A percentile compares a stretch with the other conserved stretches of the same genome.
phyloP scores from a whole-genome alignment of 179 eudicot genomes.

The Vitellaria paradoxa region DNA sequence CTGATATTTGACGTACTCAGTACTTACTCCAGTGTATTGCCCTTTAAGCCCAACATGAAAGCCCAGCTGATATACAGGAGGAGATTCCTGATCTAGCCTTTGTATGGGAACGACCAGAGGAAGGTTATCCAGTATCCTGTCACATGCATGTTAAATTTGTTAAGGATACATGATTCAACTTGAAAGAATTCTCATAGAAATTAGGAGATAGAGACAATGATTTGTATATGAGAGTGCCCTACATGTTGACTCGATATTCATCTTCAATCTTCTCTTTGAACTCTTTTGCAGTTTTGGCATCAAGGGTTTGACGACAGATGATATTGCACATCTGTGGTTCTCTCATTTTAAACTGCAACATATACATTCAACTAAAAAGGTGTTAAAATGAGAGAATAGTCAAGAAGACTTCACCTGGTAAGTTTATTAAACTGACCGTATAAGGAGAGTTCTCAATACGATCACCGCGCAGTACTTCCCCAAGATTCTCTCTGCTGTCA shows the following conservation, averaged over 20 bases:
- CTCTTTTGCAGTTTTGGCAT: constrained; percentile 56
- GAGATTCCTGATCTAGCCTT: constrained; percentile 50
- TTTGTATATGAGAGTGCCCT: constrained; percentile 15
- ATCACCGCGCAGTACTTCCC: constrained; percentile 88
- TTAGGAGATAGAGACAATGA: background rate
- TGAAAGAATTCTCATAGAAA: background rate
- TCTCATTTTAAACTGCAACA: constrained; percentile 70
- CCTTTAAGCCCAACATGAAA: constrained; percentile 70
- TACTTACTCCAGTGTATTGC: constrained; percentile 51
- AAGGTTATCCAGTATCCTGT: constrained; percentile 84
- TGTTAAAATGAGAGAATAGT: background rate
- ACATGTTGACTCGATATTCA: constrained; percentile 81
- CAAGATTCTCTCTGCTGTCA: constrained; percentile 82
- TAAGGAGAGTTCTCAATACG: constrained; percentile 78
- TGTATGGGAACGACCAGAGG: constrained; percentile 69
- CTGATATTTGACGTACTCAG: constrained; percentile 27
- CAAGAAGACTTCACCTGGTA: background rate
- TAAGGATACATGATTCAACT: background rate
- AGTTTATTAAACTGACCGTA: constrained; percentile 43
- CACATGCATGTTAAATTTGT: background rate
- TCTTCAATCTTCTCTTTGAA: constrained; percentile 79
- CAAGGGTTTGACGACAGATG: constrained; percentile 47
- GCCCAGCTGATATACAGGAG: constrained; percentile 69
- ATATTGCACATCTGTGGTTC: constrained; percentile 67
- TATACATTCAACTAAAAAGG: background rate